Conservation (phyloP, 176 grass and related monocot species). For the Oryza australiensis region DNA sequence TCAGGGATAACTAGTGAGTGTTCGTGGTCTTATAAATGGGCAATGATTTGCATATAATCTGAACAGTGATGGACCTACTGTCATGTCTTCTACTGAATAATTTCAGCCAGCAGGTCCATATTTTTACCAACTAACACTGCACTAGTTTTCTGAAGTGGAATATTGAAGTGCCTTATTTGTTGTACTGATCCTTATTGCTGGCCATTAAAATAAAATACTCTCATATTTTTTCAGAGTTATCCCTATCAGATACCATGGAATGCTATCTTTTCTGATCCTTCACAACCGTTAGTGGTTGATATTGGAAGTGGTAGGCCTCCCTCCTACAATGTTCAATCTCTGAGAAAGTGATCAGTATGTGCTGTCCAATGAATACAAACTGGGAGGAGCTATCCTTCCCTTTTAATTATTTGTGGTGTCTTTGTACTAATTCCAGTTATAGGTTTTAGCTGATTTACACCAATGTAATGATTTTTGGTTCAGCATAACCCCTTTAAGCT, state of each 20-base stretch:
- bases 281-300: conserved; percentile 71
- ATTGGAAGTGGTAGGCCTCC: conserved; percentile 84
- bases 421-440: conserved; percentile 24
- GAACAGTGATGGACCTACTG: conserved; percentile 3
- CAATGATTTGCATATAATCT: conserved; percentile 2
- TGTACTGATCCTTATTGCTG: conserved; percentile 18
- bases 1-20: neutral
- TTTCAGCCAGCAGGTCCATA: neutral
- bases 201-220: neutral
- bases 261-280: conserved; percentile 59
- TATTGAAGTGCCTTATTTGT: conserved; percentile 2
- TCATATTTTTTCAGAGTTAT: conserved; percentile 62
- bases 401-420: neutral
- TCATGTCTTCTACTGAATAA: neutral
- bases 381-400: neutral
- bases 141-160: conserved; percentile 19
- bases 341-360: neutral
- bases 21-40: neutral
- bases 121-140: conserved; percentile 1
- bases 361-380: conserved; percentile 26
- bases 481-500: neutral
- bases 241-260: conserved; percentile 66
- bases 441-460: conserved; percentile 10
- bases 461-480: neutral
- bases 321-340: conserved; percentile 6